Evolutionary conservation across 2,329 filamentous ascomycete species (phyloP).

Genomic region (Aspergillus sp.): DNA sequence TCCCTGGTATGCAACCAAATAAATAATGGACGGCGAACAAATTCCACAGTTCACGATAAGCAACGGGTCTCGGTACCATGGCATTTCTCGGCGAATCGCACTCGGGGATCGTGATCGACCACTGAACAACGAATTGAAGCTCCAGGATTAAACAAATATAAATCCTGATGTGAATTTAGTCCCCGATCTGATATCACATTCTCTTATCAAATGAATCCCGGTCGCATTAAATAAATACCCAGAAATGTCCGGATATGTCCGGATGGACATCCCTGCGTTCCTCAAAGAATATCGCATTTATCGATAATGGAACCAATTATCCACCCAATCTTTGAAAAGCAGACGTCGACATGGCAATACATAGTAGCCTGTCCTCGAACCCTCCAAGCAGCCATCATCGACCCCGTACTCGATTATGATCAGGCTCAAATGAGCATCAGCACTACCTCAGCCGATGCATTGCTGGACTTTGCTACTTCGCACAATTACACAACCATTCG

Average conservation of each 20-base stretch:
- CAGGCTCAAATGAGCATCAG: conserved; percentile 33
- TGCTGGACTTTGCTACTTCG: conserved; percentile 40
- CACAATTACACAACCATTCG: conserved; percentile 41
- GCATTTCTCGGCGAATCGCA: neutral
- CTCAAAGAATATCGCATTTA: neutral
- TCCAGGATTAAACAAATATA: no score
- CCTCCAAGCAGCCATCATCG: conserved; percentile 48
- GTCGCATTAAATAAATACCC: neutral
- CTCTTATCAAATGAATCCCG: no score
- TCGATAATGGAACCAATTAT: conserved; percentile 26
- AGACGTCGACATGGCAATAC: conserved; percentile 52
- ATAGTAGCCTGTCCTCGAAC: conserved; percentile 49
- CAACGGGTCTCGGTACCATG: neutral
- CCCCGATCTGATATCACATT: no score
- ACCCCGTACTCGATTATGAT: conserved; percentile 53
- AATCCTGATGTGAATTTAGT: no score
- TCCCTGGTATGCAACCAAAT: neutral
- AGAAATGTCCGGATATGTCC: neutral
- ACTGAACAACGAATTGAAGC: no score
- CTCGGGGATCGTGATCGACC: no score
- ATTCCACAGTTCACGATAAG: neutral
- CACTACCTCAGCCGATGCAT: conserved; percentile 45
- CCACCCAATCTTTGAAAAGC: conserved; percentile 33
- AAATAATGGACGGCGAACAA: neutral
- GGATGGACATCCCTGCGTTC: neutral